Evolutionary conservation across 2,329 filamentous ascomycete genomes (phyloP), one percentile per base, ranked within the genome.

Genomic region (Alternaria novae-zelandiae): DNA sequence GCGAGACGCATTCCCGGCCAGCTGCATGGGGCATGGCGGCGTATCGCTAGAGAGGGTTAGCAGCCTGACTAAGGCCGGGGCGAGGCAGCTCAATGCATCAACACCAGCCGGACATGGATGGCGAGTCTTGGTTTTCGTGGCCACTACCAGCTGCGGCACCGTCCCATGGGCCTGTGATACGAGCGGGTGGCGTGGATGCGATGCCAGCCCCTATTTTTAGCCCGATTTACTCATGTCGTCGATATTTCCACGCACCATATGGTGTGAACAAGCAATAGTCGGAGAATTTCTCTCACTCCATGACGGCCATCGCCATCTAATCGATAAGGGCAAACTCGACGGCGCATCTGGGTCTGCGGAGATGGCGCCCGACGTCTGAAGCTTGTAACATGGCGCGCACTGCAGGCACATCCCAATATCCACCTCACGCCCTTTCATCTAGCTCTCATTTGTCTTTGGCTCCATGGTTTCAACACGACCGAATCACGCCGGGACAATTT

Each of bases 1-100:
- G 69, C 68, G 66, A 67, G 57, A 65, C 65, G 66, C 70, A 71
- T 72, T 57, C 23, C n/a, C 57, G 66, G 65, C 72, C 65, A 68
- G 63, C 61, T 55, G 45, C 56, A 57, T 67, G 26, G 44, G 70
- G 71, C 43, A 51, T 64, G 60, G 70, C 15, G 61, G 23, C 25
- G 55, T 44, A 63, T 63, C 62, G 55, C 32, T 71, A 74, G 59
- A 53, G 58, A 30, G 36, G 13, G 54, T 70, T 70, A 69, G 70
- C 11, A 45, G 10, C 6, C 2, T 53, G 21, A 23, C 50, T 50
- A 30, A 21, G 21, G 26, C 57, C 54, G 55, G 57, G 21, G 50
- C 49, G 49, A 28, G 30, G 11, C 59, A 57, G 54, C 32, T 53
- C 59, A 58, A 65, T 59, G 53, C 61, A 60, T 44, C 50, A 61